Evolutionary conservation across 192 early-diverging fungal genomes (phyloP).

Genomic region (Powellomyces hirtus): DNA sequence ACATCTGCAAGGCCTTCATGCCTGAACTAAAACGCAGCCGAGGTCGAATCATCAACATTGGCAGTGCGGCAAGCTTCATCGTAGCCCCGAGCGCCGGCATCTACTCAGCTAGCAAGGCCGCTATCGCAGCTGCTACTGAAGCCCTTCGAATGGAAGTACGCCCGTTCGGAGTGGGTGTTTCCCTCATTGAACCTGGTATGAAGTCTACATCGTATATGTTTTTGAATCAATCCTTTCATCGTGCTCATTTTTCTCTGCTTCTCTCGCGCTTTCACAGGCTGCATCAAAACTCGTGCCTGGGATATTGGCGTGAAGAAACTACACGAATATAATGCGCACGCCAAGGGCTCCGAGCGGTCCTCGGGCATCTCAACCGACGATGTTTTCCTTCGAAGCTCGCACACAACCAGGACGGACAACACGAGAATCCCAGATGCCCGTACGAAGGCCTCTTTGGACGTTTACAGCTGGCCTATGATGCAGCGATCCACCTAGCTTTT

Average conservation of each 20-base stretch:
- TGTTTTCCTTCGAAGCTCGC: background rate
- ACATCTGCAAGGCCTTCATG: slow-evolving; percentile 39
- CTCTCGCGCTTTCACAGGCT: background rate
- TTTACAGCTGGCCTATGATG: background rate
- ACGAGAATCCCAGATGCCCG: background rate
- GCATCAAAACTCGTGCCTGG: slow-evolving; percentile 23
- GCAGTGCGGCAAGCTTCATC: slow-evolving; percentile 33
- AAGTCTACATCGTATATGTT: background rate
- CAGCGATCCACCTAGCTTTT: slow-evolving; percentile 3
- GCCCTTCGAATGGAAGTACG: slow-evolving; percentile 41
- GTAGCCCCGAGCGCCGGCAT: slow-evolving; percentile 40
- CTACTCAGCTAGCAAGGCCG: slow-evolving; percentile 41
- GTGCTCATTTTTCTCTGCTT: background rate
- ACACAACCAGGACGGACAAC: too few species aligned
- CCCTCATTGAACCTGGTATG: slow-evolving; percentile 39
- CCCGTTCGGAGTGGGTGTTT: slow-evolving; percentile 39
- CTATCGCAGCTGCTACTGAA: slow-evolving; percentile 35
- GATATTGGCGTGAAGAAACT: slow-evolving; percentile 6
- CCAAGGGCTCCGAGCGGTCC: background rate
- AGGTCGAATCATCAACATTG: slow-evolving; percentile 49
- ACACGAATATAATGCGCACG: background rate
- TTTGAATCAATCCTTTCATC: background rate
- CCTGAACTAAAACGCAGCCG: slow-evolving; percentile 29
- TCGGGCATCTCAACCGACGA: slow-evolving; percentile 8
- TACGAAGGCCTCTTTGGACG: background rate